A percentile compares a stretch with the other conserved stretches of the same genome.
These are phyloP conservation scores for Hypholoma fasciculare DNA, from an alignment of 768 basidiomycete species.

Conservation along the genomic window DNA sequence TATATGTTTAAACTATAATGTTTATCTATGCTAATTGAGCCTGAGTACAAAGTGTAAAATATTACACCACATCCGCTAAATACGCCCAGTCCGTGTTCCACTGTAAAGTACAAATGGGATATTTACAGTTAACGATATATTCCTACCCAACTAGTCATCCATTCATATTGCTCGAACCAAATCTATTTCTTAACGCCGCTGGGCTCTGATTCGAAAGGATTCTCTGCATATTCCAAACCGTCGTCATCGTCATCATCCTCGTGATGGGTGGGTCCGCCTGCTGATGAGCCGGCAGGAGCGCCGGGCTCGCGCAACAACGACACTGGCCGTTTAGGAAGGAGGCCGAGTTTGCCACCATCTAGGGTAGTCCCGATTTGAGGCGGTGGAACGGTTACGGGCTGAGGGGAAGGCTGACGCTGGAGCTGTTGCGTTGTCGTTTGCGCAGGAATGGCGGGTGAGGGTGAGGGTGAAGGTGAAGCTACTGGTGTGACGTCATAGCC, in stretches of 20 bases:
- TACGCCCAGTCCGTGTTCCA: background rate
- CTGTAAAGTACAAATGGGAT: background rate
- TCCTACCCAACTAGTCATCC: background rate
- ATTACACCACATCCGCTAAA: background rate
- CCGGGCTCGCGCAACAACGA: constrained; percentile 35
- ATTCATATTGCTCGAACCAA: background rate
- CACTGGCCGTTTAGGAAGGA: constrained; percentile 76
- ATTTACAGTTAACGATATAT: background rate
- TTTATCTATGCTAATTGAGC: background rate
- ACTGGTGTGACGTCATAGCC: constrained; percentile 16
- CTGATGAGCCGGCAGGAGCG: constrained; percentile 6
- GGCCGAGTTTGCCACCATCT: constrained; percentile 58
- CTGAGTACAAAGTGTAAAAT: background rate
- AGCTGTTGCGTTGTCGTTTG: constrained; percentile 13
- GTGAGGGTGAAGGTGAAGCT: background rate
- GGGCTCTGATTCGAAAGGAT: constrained; percentile 55
- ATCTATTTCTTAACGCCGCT: constrained; percentile 14
- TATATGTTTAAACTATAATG: background rate
- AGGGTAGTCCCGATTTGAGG: constrained; percentile 8
- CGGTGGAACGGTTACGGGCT: constrained; percentile 8
- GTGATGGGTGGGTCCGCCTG: constrained; percentile 12
- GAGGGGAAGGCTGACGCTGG: constrained; percentile 14
- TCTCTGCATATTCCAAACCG: constrained; percentile 73
- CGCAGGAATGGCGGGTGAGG: constrained; percentile 1
- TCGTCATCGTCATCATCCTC: constrained; percentile 27